Conservation (phyloP, 2,329 filamentous ascomycete species). For the Microdochium trichocladiopsis region DNA sequence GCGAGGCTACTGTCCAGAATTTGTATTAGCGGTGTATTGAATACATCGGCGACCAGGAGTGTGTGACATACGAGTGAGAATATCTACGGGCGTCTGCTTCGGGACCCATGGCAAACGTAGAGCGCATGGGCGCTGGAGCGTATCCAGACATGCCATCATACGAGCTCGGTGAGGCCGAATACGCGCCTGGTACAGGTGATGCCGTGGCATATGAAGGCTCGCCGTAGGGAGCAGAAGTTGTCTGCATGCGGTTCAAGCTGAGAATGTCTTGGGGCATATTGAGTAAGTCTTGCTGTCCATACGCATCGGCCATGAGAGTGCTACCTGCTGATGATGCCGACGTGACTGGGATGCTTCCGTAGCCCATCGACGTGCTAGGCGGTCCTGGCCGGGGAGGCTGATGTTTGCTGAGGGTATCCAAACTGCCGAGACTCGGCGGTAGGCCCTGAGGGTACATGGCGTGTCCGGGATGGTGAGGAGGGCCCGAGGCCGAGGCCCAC, state of each 20-base stretch:
- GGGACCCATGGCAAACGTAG: constrained; percentile 50
- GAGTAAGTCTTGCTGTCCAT: constrained; percentile 60
- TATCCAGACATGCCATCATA: constrained; percentile 72
- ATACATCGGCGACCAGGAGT: constrained; percentile 38
- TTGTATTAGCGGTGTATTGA: constrained; percentile 31
- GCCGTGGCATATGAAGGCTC: constrained; percentile 63
- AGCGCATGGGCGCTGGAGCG: constrained; percentile 55
- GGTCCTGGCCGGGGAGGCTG: constrained; percentile 45
- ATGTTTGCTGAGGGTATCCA: constrained; percentile 51
- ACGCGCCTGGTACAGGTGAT: constrained; percentile 58
- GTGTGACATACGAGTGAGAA: constrained; percentile 72
- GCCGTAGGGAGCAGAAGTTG: constrained; percentile 59
- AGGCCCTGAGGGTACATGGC: constrained; percentile 58
- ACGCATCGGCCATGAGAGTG: constrained; percentile 52
- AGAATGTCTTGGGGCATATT: constrained; percentile 69
- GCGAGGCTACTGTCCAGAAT: constrained; percentile 49
- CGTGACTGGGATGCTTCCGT: constrained; percentile 62
- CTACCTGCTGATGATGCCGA: constrained; percentile 66
- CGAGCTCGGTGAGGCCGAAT: constrained; percentile 59
- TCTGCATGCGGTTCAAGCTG: constrained; percentile 56
- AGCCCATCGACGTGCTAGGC: constrained; percentile 53
- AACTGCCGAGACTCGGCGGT: constrained; percentile 47
- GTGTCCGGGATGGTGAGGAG: constrained; percentile 46
- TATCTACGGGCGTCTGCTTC: constrained; percentile 59
- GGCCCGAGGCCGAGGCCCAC: constrained; percentile 60